Percentiles rank a stretch among this genome's conserved stretches.
Conservation (phyloP, 345 rosid genomes). For the Euphorbia peplus region DNA sequence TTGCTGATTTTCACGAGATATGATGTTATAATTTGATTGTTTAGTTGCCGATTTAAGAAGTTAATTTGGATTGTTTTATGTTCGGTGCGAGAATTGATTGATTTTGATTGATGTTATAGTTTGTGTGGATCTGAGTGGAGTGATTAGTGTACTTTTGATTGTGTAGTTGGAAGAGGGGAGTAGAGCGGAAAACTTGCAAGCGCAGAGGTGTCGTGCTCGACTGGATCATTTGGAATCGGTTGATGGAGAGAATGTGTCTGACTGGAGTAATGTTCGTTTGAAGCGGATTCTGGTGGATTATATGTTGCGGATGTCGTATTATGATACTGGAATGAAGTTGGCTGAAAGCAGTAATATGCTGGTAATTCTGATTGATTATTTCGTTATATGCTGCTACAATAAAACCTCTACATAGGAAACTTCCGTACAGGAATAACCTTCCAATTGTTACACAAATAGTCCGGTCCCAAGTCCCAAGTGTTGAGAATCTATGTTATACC, state of each 20-base stretch:
- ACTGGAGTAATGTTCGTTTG: conserved; percentile 68
- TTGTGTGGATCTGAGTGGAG: background rate
- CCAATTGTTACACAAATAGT: too few relatives aligned
- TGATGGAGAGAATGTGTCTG: conserved; percentile 59
- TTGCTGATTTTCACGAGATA: background rate
- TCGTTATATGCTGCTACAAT: background rate
- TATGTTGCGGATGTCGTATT: conserved; percentile 90
- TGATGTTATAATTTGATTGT: background rate
- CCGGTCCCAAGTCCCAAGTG: too few relatives aligned
- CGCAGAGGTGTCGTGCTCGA: conserved; percentile 84
- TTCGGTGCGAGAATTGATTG: too few relatives aligned
- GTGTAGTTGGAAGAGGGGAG: conserved; percentile 84
- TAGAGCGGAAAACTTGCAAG: conserved; percentile 70
- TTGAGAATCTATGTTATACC: too few relatives aligned
- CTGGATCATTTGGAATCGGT: conserved; percentile 85
- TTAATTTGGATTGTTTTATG: background rate
- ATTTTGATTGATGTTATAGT: background rate
- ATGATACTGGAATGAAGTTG: conserved; percentile 70
- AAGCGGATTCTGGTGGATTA: conserved; percentile 91
- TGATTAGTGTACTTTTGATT: conserved; percentile 7
- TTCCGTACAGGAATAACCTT: too few relatives aligned
- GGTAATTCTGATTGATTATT: conserved; percentile 35
- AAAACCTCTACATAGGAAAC: too few relatives aligned
- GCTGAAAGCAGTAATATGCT: conserved; percentile 68
- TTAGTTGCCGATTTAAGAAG: background rate